A percentile compares a stretch with the other conserved stretches of the same genome.
Conservation (phyloP, 2,329 filamentous ascomycete species). For the Teratosphaeria pseudoeucalypti region DNA sequence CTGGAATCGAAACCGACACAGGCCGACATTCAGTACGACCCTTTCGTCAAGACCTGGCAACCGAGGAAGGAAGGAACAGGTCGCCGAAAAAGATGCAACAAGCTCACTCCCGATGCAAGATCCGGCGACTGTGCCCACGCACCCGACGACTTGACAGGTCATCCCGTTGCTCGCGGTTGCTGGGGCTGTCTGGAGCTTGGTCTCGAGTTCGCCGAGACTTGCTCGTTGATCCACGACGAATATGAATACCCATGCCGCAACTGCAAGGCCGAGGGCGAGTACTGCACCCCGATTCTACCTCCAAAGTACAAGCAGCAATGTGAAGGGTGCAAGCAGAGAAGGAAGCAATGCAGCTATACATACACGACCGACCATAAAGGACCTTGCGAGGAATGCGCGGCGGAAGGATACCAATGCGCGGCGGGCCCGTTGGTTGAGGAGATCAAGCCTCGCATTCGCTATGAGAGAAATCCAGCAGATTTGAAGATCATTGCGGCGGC, state of each 20-base stretch:
- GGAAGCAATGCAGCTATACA: slow-evolving; percentile 25
- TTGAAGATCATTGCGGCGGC: not conserved
- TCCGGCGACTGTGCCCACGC: not conserved
- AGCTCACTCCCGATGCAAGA: not conserved
- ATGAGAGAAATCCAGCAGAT: not conserved
- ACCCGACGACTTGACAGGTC: slow-evolving; percentile 10
- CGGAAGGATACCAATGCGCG: slow-evolving; percentile 22
- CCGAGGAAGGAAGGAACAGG: not conserved
- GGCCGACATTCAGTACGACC: not conserved
- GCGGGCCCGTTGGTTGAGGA: slow-evolving; percentile 26
- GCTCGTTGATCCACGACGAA: slow-evolving; percentile 26
- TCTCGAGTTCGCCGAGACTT: slow-evolving; percentile 11
- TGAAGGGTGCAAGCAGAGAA: slow-evolving; percentile 23
- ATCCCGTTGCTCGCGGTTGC: slow-evolving; percentile 23
- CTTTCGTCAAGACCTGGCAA: not conserved
- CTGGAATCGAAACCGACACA: not conserved
- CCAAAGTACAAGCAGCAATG: slow-evolving; percentile 26
- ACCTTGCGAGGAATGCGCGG: slow-evolving; percentile 25
- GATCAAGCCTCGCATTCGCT: slow-evolving; percentile 13
- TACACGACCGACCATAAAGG: slow-evolving; percentile 16
- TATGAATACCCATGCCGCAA: slow-evolving; percentile 27
- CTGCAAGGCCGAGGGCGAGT: slow-evolving; percentile 22
- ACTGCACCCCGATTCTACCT: slow-evolving; percentile 27
- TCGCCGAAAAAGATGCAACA: not conserved
- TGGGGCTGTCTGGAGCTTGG: slow-evolving; percentile 20